Evolutionary conservation across 768 basidiomycete species (phyloP), one percentile per base, ranked within the genome.

Genomic region (Termitomyces sp.): DNA sequence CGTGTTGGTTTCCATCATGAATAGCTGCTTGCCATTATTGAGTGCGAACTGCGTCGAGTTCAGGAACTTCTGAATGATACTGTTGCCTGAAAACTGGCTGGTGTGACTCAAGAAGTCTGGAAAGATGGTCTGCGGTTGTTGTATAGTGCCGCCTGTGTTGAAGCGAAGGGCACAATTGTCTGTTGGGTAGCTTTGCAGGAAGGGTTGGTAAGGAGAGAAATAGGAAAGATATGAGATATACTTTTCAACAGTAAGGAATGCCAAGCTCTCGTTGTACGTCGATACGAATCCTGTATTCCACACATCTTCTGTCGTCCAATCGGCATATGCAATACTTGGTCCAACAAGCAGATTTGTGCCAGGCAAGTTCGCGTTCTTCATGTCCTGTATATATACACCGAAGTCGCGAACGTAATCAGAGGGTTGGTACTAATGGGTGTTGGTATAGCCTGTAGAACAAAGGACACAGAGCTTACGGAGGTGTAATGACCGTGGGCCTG

Each of bases 1-100:
- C 0, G 84, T 82, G 65, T 88, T 88, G 9, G 84, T 87, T 69
- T 90, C 88, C 61, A 88, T 78, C 85, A 89, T 87, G 54, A 87
- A 61, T 37, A 88, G 69, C 22, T 77, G 76, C 61, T 81, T 78
- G 1, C 70, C 68, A 33, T 72, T 71, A 0, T 66, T 67, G 55
- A 76, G 73, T 1, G 84, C 82, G 15, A 75, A 75, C 51, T 60
- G 61, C 0, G 83, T 76, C 0, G 82, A 80, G 55, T 75, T 77
- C 18, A 84, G 63, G 69, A 89, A 92, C 9, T 74, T 73, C 0
- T 64, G 59, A 16, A 86, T 78, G 34, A 91, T 72, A 20, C 59
- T 67, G 54, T 75, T 70, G 0, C 81, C 82, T 30, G 58, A 58
- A 24, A 20, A 53, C 30, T 34, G 18, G 2, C 83, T 74, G 2